Percentiles rank a stretch among this genome's conserved stretches.
Conservation (phyloP, 139 green algal genomes). For the Tetradesmus lagerheimii region DNA sequence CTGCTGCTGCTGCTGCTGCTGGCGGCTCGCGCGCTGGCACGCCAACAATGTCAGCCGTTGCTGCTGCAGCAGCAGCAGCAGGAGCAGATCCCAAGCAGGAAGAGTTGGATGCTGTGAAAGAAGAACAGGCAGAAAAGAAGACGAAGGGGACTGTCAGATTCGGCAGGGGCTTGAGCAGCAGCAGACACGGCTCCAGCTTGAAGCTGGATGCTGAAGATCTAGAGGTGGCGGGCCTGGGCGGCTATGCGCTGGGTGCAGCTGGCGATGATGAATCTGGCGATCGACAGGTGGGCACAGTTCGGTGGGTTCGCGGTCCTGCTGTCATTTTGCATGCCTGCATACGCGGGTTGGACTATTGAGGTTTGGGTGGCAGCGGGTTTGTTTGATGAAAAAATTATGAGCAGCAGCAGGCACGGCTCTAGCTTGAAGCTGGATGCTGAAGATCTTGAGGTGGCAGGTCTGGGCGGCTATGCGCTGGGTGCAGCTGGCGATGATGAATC, state of each 20-base stretch:
- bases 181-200: constrained; percentile 16
- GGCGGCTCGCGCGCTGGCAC: not conserved
- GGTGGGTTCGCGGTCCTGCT: too few relatives aligned
- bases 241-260: not conserved
- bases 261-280: not conserved
- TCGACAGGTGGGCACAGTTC: not conserved
- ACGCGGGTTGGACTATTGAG: too few relatives aligned
- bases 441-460: constrained; percentile 26
- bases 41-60: not conserved
- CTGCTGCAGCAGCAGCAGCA: not conserved
- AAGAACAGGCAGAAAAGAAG: not conserved
- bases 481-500: not conserved
- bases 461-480: not conserved
- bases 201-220: constrained; percentile 35
- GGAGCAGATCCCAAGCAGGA: not conserved
- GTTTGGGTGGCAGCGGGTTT: too few relatives aligned
- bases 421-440: constrained; percentile 38
- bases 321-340: too few relatives aligned
- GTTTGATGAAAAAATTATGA: too few relatives aligned
- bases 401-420: constrained; percentile 9
- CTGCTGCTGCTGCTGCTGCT: not conserved
- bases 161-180: not conserved
- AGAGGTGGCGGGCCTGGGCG: constrained; percentile 15
- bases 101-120: not conserved
- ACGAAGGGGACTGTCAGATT: not conserved